Percentiles rank a stretch among this genome's conserved stretches.
These are phyloP conservation scores for Gossypium arboreum DNA, from an alignment of 345 rosid genomes.

Conservation along the genomic window DNA sequence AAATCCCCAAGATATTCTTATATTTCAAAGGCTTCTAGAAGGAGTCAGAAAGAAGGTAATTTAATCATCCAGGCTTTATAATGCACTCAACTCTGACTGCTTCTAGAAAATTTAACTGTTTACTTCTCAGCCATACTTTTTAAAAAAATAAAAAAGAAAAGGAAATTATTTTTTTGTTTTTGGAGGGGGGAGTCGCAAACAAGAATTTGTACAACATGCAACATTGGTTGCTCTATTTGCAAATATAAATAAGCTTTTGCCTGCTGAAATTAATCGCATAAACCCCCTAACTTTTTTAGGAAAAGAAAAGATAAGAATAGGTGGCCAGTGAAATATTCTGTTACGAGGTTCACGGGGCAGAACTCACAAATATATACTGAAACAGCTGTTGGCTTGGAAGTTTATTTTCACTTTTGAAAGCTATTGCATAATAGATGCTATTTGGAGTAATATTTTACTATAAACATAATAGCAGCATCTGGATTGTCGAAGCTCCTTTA, in stretches of 20 bases:
- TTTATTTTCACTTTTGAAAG: background rate
- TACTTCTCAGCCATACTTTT: background rate
- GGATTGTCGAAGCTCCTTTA: background rate
- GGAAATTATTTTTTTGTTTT: too few species aligned
- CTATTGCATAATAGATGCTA: background rate
- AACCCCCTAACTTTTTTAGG: background rate
- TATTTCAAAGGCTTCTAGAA: constrained; percentile 86
- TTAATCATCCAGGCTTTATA: background rate
- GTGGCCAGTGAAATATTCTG: background rate
- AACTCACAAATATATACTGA: background rate
- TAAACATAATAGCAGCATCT: background rate
- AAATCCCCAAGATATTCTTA: constrained; percentile 96
- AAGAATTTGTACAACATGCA: background rate
- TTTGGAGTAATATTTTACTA: background rate
- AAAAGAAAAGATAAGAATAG: background rate
- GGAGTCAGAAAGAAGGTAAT: constrained; percentile 48
- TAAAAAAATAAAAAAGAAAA: too few species aligned
- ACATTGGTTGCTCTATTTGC: background rate
- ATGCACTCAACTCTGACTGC: background rate
- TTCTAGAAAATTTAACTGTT: background rate
- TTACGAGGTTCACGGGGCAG: background rate
- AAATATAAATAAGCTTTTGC: background rate
- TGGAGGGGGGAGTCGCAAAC: too few species aligned
- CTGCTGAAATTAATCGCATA: background rate
- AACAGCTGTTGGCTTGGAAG: constrained; percentile 3